These are phyloP conservation scores for Dothiorella sarmentorum DNA, from an alignment of 2,329 filamentous ascomycete species.

Conservation along the genomic window DNA sequence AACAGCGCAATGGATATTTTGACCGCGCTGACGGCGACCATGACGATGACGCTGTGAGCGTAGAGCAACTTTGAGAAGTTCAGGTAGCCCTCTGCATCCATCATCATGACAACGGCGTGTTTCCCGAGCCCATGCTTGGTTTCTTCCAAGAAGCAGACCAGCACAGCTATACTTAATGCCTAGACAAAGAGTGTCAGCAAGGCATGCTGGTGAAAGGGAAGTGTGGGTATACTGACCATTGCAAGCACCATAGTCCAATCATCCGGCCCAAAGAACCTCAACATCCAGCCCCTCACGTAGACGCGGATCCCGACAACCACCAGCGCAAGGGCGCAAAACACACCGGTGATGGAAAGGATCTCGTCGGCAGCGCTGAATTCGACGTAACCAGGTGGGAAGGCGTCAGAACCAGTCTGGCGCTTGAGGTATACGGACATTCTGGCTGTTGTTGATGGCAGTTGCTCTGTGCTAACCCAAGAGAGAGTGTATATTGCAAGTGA, in stretches of 20 bases:
- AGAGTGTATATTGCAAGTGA: neutral
- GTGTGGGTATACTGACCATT: slow-evolving; percentile 33
- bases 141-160: slow-evolving; percentile 46
- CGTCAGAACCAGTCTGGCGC: neutral
- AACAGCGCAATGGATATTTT: slow-evolving; percentile 50
- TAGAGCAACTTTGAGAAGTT: slow-evolving; percentile 40
- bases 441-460: neutral
- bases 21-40: slow-evolving; percentile 44
- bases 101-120: slow-evolving; percentile 39
- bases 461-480: neutral
- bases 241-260: slow-evolving; percentile 47
- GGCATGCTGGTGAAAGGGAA: no score
- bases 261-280: slow-evolving; percentile 49
- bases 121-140: slow-evolving; percentile 47
- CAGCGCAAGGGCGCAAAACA: slow-evolving; percentile 38
- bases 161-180: slow-evolving; percentile 21
- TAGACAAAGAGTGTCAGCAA: neutral
- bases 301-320: slow-evolving; percentile 42
- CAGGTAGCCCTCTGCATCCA: slow-evolving; percentile 28
- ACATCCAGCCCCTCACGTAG: slow-evolving; percentile 47
- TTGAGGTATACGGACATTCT: slow-evolving; percentile 10
- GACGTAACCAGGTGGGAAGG: slow-evolving; percentile 30
- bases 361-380: slow-evolving; percentile 35
- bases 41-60: slow-evolving; percentile 47
- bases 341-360: slow-evolving; percentile 42